Conservation (phyloP, 768 basidiomycete species). For the Pulveroboletus sp. region DNA sequence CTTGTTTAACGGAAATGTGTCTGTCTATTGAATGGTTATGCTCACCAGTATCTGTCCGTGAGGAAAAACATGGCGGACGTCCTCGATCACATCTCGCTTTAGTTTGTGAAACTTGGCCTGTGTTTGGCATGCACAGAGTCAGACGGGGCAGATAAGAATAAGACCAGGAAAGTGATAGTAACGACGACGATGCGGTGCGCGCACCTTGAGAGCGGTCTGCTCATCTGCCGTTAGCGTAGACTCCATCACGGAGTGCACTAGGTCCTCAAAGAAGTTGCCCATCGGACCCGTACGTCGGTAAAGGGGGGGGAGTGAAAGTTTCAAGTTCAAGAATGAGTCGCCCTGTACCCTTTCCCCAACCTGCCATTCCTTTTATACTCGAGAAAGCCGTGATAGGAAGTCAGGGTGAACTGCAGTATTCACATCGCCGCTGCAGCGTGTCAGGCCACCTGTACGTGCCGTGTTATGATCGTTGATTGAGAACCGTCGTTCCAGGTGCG, state of each 20-base stretch:
- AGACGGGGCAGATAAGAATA: neutral
- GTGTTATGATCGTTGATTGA: neutral
- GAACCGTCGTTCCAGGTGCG: neutral
- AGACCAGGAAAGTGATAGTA: no score
- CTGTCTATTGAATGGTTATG: no score
- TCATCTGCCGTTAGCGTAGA: conserved; percentile 20
- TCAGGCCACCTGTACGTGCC: neutral
- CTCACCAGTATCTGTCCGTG: conserved; percentile 28
- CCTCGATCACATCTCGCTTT: conserved; percentile 26
- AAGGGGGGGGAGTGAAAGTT: no score
- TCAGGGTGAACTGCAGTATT: neutral
- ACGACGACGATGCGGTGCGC: neutral
- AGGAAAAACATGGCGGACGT: conserved; percentile 24
- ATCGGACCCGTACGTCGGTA: conserved; percentile 4
- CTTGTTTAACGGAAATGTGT: neutral
- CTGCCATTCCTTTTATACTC: neutral
- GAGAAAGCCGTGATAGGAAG: neutral
- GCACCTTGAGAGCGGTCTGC: conserved; percentile 23
- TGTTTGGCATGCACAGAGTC: neutral
- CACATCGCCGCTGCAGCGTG: neutral
- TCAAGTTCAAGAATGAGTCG: no score
- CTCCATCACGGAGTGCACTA: conserved; percentile 19
- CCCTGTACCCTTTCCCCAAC: no score
- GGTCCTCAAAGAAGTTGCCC: conserved; percentile 30
- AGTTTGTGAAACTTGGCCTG: conserved; percentile 30